A percentile compares a stretch with the other conserved stretches of the same genome.
Evolutionary conservation across 345 rosid species (phyloP).

Genomic region (Stellera chamaejasme): DNA sequence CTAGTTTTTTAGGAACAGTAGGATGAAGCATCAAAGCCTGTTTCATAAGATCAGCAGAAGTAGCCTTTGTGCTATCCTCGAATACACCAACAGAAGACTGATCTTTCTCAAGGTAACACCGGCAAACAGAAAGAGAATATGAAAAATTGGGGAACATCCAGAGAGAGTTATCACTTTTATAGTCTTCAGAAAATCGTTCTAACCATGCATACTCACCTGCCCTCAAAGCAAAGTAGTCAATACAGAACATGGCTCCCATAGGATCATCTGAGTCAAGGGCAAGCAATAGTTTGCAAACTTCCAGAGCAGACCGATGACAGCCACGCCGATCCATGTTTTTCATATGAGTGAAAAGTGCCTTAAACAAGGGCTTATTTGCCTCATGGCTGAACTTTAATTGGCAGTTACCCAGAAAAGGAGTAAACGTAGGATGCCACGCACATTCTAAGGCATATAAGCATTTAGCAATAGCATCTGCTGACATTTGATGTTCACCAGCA

Average conservation of each 20-base stretch:
- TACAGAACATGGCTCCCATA: constrained; percentile 79
- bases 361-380: constrained; percentile 72
- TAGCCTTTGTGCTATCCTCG: constrained; percentile 29
- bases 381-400: constrained; percentile 66
- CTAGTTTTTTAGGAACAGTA: constrained; percentile 59
- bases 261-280: constrained; percentile 76
- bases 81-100: constrained; percentile 27
- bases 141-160: constrained; percentile 91
- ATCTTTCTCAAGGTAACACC: constrained; percentile 54
- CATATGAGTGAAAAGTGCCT: constrained; percentile 74
- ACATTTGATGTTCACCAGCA: constrained; percentile 73
- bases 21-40: constrained; percentile 94
- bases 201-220: constrained; percentile 81
- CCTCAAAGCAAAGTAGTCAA: constrained; percentile 82
- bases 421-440: constrained; percentile 83
- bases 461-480: constrained; percentile 77
- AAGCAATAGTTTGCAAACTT: constrained; percentile 83
- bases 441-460: constrained; percentile 82
- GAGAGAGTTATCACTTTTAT: constrained; percentile 58
- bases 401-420: constrained; percentile 64
- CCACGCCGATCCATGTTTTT: constrained; percentile 85
- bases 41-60: constrained; percentile 64
- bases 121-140: constrained; percentile 77
- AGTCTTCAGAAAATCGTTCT: constrained; percentile 68
- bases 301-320: constrained; percentile 84